Evolutionary conservation across 805 yeast species (phyloP).

Genomic region (Candida easanensis): DNA sequence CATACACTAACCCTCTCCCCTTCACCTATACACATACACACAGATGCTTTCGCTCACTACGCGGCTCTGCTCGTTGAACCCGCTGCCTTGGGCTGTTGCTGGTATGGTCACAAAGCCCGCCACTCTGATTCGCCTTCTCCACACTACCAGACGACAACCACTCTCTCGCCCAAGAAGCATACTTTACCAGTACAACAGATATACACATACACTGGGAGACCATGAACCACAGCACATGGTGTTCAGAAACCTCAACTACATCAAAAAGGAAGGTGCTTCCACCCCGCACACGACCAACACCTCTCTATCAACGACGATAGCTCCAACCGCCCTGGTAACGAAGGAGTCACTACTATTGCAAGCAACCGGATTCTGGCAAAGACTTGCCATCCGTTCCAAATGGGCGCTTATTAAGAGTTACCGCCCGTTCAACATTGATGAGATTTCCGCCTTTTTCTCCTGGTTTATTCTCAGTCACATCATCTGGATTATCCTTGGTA

Average conservation of each 20-base stretch:
- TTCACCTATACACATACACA: not conserved
- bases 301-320: constrained; percentile 1
- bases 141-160: not conserved
- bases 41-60: not conserved
- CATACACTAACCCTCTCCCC: too few species aligned
- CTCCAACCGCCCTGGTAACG: constrained; percentile 11
- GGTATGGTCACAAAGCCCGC: constrained; percentile 3
- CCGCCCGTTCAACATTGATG: constrained; percentile 87
- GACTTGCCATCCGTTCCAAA: constrained; percentile 54
- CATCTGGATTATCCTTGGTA: constrained; percentile 72
- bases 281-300: not conserved
- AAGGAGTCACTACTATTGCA: constrained; percentile 19
- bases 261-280: not conserved
- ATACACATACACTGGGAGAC: not conserved
- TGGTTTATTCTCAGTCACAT: constrained; percentile 90
- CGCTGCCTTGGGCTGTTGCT: not conserved
- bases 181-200: not conserved
- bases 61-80: not conserved
- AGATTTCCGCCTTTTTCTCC: constrained; percentile 79
- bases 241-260: constrained; percentile 16
- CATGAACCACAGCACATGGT: constrained; percentile 12
- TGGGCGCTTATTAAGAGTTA: constrained; percentile 77
- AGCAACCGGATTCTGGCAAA: constrained; percentile 31
- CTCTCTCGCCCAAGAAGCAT: not conserved
- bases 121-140: not conserved